These are phyloP conservation scores for Cutaneotrichosporon cutaneum DNA, from an alignment of 1,284 basidiomycete species.

Conservation along the genomic window DNA sequence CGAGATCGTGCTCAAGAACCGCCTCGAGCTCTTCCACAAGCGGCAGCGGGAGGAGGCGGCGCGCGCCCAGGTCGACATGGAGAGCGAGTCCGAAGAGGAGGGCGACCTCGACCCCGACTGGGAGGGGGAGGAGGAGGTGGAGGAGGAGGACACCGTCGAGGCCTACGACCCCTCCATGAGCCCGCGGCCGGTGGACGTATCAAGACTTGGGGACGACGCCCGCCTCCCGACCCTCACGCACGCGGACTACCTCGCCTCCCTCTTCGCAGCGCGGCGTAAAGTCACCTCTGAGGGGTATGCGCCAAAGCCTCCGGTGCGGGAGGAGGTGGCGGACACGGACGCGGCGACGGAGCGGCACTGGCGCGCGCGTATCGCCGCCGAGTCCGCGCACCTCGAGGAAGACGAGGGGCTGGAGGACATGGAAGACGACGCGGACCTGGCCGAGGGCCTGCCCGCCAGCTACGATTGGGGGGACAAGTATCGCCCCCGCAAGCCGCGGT, in stretches of 20 bases:
- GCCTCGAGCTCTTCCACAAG: slow-evolving; percentile 91
- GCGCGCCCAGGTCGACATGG: slow-evolving; percentile 83
- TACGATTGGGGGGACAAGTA: slow-evolving; percentile 99
- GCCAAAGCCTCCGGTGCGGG: slow-evolving; percentile 51
- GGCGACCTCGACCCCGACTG: slow-evolving; percentile 54
- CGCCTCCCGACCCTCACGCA: slow-evolving; percentile 72
- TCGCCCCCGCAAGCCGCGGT: slow-evolving; percentile 94
- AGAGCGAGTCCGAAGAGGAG: slow-evolving; percentile 47
- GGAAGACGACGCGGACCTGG: slow-evolving; percentile 66
- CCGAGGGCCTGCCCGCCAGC: slow-evolving; percentile 62
- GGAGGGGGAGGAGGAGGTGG: slow-evolving; percentile 56
- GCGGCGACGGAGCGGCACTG: slow-evolving; percentile 80
- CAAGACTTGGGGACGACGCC: slow-evolving; percentile 71
- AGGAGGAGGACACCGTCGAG: slow-evolving; percentile 58
- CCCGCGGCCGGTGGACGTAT: slow-evolving; percentile 68
- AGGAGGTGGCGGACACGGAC: slow-evolving; percentile 57
- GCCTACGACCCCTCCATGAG: slow-evolving; percentile 80
- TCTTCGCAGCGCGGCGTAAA: slow-evolving; percentile 60
- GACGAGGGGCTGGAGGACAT: slow-evolving; percentile 65
- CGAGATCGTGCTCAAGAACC: slow-evolving; percentile 91
- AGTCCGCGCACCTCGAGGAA: slow-evolving; percentile 38
- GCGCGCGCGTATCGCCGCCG: slow-evolving; percentile 59
- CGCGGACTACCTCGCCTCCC: slow-evolving; percentile 62
- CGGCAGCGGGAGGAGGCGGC: slow-evolving; percentile 91
- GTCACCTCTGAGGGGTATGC: slow-evolving; percentile 82